Evolutionary conservation across 495 filamentous ascomycete species (phyloP), one percentile per base, ranked within the genome.

Genomic region (Lophium mytilinum): DNA sequence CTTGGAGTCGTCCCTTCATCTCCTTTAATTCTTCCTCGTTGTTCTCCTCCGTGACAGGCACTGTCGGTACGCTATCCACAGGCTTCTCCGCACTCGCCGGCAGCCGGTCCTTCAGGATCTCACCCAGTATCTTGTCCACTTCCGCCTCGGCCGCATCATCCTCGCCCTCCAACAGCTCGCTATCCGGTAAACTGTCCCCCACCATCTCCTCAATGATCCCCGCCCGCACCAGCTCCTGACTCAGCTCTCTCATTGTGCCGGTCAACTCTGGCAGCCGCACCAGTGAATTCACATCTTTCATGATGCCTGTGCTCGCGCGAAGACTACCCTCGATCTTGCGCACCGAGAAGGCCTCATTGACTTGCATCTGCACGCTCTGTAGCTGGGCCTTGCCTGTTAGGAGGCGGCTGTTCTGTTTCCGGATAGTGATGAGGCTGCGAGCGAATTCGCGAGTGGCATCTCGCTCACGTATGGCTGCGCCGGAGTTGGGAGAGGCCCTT

Each of bases 141-240:
- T 97, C 91, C 34, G 76, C 77, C 62, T 96, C 90, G 4, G 85
- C 90, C 74, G 95, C 91, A n/a, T 83, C 83, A 37, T 90, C 86
- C 68, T 93, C 90, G 15, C 87, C 89, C 59, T 91, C 87, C 18
- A 83, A 68, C 36, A 87, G 55, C 53, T 83, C 76, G 40, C 82
- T 79, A 63, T 85, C 81, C n/a, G 89, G 89, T 60, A 96, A 71
- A 40, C 77, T 82, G 68, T 97, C 93, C 41, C 82, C 86, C 11
- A 95, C 84, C 85, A 96, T 96, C 75, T 98, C 93, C 73, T 98
- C 93, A 56, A 98, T 96, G 60, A 98, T 91, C 3, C 94, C 93
- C 1, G 93, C 91, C 71, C 86, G 91, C 57, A 96, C 84, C 65
- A 97, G 71, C 76, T 98, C 93, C 50, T 84, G 76, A 54, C 84